phyloP scores from a whole-genome alignment of 768 basidiomycete species.

The Rhodosporidiobolus odoratus region DNA sequence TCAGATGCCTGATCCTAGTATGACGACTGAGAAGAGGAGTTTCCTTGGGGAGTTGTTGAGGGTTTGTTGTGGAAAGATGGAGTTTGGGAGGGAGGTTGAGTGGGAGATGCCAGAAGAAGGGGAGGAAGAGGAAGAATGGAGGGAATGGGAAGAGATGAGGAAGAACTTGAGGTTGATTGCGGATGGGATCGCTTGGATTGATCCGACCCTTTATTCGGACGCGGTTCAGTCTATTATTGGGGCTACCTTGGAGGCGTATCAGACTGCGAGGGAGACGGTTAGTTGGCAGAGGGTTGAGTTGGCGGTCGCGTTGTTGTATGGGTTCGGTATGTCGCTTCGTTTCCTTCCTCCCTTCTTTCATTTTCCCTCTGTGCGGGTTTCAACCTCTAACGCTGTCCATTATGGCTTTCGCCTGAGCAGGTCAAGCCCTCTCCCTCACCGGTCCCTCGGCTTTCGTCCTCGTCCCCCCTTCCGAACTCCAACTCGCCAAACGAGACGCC shows the following conservation, averaged over 20 bases:
- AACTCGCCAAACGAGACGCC: slow-evolving; percentile 52
- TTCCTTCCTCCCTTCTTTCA: background rate
- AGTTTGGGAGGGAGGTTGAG: slow-evolving; percentile 64
- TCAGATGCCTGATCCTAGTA: slow-evolving; percentile 48
- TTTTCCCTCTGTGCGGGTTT: background rate
- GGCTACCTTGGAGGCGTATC: slow-evolving; percentile 66
- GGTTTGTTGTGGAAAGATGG: slow-evolving; percentile 78
- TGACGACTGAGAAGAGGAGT: slow-evolving; percentile 53
- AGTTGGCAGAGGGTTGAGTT: slow-evolving; percentile 75
- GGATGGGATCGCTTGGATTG: slow-evolving; percentile 79
- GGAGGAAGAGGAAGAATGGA: slow-evolving; percentile 84
- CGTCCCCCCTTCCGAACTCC: slow-evolving; percentile 55
- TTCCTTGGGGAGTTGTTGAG: slow-evolving; percentile 74
- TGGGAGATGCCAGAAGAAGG: slow-evolving; percentile 52
- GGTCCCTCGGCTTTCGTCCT: slow-evolving; percentile 83
- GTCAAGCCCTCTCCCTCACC: slow-evolving; percentile 52
- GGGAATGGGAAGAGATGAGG: slow-evolving; percentile 75
- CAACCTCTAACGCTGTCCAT: background rate
- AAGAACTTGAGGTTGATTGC: slow-evolving; percentile 82
- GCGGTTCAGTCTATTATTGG: slow-evolving; percentile 68
- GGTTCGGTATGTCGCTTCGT: slow-evolving; percentile 71
- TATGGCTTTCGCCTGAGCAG: background rate
- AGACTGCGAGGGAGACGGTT: slow-evolving; percentile 54
- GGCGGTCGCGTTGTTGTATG: slow-evolving; percentile 90
- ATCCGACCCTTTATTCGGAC: slow-evolving; percentile 74